phyloP scores from a whole-genome alignment of 1,139 yeast species.

The Pichia sp. region DNA sequence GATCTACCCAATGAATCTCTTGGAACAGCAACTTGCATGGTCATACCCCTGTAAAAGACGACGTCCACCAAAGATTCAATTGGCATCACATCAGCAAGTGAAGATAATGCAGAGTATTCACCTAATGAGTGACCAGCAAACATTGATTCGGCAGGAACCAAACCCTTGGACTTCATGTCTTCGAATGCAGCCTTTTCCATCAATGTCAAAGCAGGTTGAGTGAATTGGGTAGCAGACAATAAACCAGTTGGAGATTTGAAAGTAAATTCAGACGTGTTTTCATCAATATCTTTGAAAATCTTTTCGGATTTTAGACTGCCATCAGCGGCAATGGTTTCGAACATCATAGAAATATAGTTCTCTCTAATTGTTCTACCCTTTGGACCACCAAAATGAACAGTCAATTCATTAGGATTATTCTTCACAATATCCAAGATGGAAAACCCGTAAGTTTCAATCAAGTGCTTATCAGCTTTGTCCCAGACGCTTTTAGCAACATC shows the following conservation, averaged over 20 bases:
- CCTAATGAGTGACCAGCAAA: conserved; percentile 99
- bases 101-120: conserved; percentile 95
- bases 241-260: conserved; percentile 93
- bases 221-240: conserved; percentile 95
- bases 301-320: conserved; percentile 86
- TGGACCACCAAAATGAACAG: conserved; percentile 96
- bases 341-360: conserved; percentile 94
- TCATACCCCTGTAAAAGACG: conserved; percentile 99
- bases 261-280: conserved; percentile 76
- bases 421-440: conserved; percentile 92
- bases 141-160: conserved; percentile 87
- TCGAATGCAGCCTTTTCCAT: conserved; percentile 99
- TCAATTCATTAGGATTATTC: conserved; percentile 92
- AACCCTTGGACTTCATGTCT: conserved; percentile 93
- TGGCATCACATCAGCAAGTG: conserved; percentile 98
- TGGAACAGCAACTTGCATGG: conserved; percentile 99
- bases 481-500: conserved; percentile 93
- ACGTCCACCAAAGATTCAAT: conserved; percentile 96
- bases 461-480: conserved; percentile 96
- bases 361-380: conserved; percentile 93
- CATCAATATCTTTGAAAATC: conserved; percentile 88
- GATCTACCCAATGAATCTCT: conserved; percentile 94
- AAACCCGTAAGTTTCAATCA: conserved; percentile 91
- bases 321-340: conserved; percentile 85
- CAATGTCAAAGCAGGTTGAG: conserved; percentile 97